A percentile compares a stretch with the other conserved stretches of the same genome.
phyloP scores from a whole-genome alignment of 2,329 filamentous ascomycete species.

The Davidsoniella neocaledoniae region DNA sequence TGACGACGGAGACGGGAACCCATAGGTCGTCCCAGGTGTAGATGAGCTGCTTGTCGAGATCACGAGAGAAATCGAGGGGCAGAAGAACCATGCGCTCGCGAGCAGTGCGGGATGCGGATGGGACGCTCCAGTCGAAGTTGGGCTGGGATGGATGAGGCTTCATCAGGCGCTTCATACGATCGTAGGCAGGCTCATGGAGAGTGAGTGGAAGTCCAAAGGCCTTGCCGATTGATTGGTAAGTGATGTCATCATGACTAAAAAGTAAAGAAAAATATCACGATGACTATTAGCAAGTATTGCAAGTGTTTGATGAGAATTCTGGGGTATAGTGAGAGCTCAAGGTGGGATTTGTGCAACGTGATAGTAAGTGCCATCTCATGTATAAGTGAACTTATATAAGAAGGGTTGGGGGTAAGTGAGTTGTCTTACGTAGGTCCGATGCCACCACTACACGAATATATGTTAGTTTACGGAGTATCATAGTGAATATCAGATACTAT shows the following conservation, averaged over 20 bases:
- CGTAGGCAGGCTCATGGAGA: conserved; percentile 60
- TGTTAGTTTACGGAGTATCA: not conserved
- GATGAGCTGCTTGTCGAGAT: conserved; percentile 54
- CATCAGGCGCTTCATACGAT: conserved; percentile 69
- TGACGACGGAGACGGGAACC: conserved; percentile 80
- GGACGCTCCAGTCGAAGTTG: conserved; percentile 69
- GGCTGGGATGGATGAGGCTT: conserved; percentile 56
- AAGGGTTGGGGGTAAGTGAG: not conserved
- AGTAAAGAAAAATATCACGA: not conserved
- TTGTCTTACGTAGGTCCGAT: conserved; percentile 76
- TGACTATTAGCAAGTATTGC: not conserved
- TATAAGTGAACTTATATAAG: too few relatives aligned
- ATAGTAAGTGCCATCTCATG: too few relatives aligned
- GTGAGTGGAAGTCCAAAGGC: conserved; percentile 65
- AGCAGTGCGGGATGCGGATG: conserved; percentile 60
- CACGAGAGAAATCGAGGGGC: conserved; percentile 52
- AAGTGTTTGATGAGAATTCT: too few relatives aligned
- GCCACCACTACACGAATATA: conserved; percentile 43
- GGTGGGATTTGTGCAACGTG: too few relatives aligned
- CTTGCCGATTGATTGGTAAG: conserved; percentile 83
- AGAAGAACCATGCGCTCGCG: conserved; percentile 83
- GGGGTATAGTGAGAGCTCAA: too few relatives aligned
- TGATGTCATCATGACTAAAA: conserved; percentile 84
- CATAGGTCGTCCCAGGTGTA: conserved; percentile 71
- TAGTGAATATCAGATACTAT: not conserved